These are phyloP conservation scores for Agroathelia rolfsii DNA, from an alignment of 1,284 basidiomycete genomes.

Conservation along the genomic window DNA sequence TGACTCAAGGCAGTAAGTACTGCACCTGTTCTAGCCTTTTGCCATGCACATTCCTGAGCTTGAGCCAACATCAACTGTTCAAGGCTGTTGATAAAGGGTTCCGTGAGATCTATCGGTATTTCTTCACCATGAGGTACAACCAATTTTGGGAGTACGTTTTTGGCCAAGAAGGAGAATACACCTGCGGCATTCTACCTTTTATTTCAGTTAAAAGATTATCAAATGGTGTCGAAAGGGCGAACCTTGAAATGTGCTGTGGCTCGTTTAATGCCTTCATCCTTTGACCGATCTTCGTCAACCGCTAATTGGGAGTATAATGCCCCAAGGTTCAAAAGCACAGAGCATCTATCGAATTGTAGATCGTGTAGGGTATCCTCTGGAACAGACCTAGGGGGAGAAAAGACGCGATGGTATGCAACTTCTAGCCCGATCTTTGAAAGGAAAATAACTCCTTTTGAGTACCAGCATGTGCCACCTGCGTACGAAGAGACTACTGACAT, in stretches of 20 bases:
- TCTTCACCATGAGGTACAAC: constrained; percentile 41
- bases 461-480: constrained; percentile 37
- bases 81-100: constrained; percentile 53
- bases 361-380: constrained; percentile 60
- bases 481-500: constrained; percentile 36
- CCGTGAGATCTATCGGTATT: constrained; percentile 54
- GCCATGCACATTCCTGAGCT: constrained; percentile 97
- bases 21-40: constrained; percentile 77
- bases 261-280: constrained; percentile 68
- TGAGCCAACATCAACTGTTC: constrained; percentile 84
- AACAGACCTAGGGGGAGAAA: constrained; percentile 41
- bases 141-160: constrained; percentile 49
- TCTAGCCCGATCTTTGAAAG: constrained; percentile 27
- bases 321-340: constrained; percentile 77
- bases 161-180: constrained; percentile 54
- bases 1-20: constrained; percentile 5
- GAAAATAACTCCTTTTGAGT: constrained; percentile 9
- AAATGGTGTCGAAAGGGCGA: constrained; percentile 12
- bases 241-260: constrained; percentile 70
- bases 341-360: constrained; percentile 69
- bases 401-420: constrained; percentile 70
- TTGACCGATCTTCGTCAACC: constrained; percentile 55
- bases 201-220: too few species aligned
- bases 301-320: constrained; percentile 73
- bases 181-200: constrained; percentile 82